Conservation (phyloP, 2,329 filamentous ascomycete species). For the Apiospora saccharicola region DNA sequence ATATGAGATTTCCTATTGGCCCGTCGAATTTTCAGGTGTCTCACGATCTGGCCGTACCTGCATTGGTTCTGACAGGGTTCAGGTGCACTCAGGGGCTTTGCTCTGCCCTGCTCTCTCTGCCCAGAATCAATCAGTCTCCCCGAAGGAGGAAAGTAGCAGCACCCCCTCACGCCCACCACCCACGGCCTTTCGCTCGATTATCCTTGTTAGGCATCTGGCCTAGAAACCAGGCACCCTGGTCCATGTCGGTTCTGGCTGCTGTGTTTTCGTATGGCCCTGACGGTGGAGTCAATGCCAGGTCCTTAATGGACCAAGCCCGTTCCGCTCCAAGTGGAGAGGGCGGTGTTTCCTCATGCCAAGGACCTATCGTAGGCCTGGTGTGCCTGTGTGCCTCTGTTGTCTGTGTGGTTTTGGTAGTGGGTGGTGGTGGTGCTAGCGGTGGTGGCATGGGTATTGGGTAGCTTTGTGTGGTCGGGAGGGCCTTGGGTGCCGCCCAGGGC, state of each 20-base stretch:
- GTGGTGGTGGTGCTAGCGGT: neutral
- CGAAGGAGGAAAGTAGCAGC: neutral
- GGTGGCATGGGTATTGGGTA: slow-evolving; percentile 16
- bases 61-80: slow-evolving; percentile 14
- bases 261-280: slow-evolving; percentile 13
- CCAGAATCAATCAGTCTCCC: neutral
- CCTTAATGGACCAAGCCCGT: slow-evolving; percentile 20
- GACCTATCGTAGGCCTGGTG: neutral
- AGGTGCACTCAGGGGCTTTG: slow-evolving; percentile 1
- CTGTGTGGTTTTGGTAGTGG: neutral
- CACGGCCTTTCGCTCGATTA: neutral
- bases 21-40: slow-evolving; percentile 10
- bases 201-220: slow-evolving; percentile 6
- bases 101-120: neutral
- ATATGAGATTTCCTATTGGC: neutral
- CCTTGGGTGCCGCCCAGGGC: slow-evolving; percentile 27
- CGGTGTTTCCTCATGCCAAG: slow-evolving; percentile 15
- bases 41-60: slow-evolving; percentile 18
- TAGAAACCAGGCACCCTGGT: slow-evolving; percentile 6
- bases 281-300: slow-evolving; percentile 13
- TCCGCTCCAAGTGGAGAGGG: slow-evolving; percentile 20
- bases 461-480: neutral
- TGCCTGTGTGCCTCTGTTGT: neutral
- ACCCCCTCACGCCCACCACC: neutral
- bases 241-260: slow-evolving; percentile 6